Evolutionary conservation across 192 early-diverging fungal species (phyloP), one percentile per base, ranked within the genome.

Genomic region (Rhizophlyctis rosea): DNA sequence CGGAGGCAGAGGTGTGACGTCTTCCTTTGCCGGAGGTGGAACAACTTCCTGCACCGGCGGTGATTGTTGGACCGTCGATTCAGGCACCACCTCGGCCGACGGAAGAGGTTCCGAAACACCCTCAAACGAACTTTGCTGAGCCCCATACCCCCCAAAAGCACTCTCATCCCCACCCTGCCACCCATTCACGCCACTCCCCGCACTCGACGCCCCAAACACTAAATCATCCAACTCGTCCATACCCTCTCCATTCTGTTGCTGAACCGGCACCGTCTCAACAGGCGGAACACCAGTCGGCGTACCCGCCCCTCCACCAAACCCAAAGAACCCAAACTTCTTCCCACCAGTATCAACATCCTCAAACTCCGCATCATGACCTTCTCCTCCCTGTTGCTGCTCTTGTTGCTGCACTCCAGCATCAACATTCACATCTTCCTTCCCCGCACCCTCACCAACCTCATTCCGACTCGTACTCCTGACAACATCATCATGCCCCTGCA

Each of bases 201-300:
- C n/a, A n/a, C n/a, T n/a, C n/a, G n/a, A n/a, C 25, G 56, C 56
- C 7, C 59, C 59, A 24, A 61, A 34, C 24, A 61, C 48, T 23
- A 61, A 34, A 61, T 61, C 59, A 29, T 61, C 59, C 59, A 61
- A 47, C 21, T 61, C 59, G 47, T 61, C 48, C 47, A 61, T 18
- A 51, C 24, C 59, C n/a, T 11, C 48, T 49, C 36, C 34, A 7
- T 44, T 44, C 39, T 18, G 9, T 18, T 13, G 9, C 39, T 44
- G 39, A 44, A 7, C 9, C 9, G 39, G 18, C 35, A 25, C 33
- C 34, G 29, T 21, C 25, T 32, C 57, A 1, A 14, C 39, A 49
- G 14, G 14, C n/a, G 18, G 36, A 13, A 16, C 39, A 13, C 36
- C 16, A 21, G 34, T 16, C 39, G 7, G 7, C 39, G 7, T 18